Percentiles rank a stretch among this genome's conserved stretches.
Evolutionary conservation across 139 green algal species (phyloP).

Genomic region (Asterochloris erici): DNA sequence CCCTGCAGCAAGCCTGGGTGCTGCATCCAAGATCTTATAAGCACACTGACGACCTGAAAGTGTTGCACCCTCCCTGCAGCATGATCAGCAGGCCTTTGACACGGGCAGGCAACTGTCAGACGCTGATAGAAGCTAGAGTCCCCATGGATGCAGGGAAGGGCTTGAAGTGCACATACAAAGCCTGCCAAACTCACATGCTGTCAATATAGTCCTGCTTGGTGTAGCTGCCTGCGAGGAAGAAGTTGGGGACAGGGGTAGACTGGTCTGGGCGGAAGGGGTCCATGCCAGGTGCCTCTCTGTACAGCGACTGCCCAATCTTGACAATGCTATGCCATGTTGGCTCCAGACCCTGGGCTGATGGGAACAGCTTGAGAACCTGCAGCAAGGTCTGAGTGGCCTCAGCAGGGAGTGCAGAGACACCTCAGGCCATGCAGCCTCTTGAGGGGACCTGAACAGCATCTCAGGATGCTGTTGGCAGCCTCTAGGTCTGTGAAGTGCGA

Average conservation of each 20-base stretch:
- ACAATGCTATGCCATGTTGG: conserved; percentile 85
- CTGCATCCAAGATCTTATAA: conserved; percentile 48
- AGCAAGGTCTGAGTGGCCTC: neutral
- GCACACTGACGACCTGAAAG: conserved; percentile 73
- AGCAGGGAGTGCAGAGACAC: too few relatives aligned
- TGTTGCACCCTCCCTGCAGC: conserved; percentile 82
- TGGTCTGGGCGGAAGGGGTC: conserved; percentile 89
- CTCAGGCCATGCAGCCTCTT: too few relatives aligned
- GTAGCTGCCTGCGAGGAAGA: conserved; percentile 94
- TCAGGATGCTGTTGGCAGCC: too few relatives aligned
- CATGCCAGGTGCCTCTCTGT: conserved; percentile 86
- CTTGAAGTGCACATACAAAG: neutral
- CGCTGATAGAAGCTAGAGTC: neutral
- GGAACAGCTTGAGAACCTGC: conserved; percentile 87
- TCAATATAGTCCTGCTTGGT: conserved; percentile 99
- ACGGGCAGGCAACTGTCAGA: neutral
- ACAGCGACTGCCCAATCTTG: conserved; percentile 94
- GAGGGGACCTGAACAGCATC: too few relatives aligned
- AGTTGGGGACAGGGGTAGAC: conserved; percentile 82
- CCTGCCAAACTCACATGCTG: conserved; percentile 64
- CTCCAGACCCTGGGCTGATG: conserved; percentile 66
- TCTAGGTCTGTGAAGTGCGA: too few relatives aligned
- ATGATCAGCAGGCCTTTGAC: neutral
- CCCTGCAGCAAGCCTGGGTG: conserved; percentile 2
- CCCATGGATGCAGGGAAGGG: neutral